phyloP scores from a whole-genome alignment of 2,329 filamentous ascomycete genomes.

The Colletotrichum liriopes region DNA sequence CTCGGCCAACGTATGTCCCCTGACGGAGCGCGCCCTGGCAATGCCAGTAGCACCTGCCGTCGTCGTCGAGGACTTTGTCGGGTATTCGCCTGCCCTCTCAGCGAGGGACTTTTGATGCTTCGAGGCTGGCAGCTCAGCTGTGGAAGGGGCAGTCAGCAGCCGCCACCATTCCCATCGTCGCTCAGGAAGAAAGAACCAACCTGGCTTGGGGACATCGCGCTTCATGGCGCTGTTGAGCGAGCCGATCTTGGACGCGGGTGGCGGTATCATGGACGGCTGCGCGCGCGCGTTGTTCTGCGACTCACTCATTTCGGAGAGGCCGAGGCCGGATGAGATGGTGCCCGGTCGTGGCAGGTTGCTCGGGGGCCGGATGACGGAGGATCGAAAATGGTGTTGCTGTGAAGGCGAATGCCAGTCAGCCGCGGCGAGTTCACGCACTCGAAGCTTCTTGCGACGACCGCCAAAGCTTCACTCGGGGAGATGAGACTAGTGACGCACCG shows the following conservation, averaged over 20 bases:
- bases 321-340: constrained; percentile 49
- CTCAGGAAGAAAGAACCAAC: constrained; percentile 51
- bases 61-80: constrained; percentile 56
- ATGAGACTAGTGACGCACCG: constrained; percentile 47
- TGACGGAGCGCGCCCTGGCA: constrained; percentile 26
- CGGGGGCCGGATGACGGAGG: constrained; percentile 45
- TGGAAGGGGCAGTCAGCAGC: constrained; percentile 35
- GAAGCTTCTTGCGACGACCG: not conserved
- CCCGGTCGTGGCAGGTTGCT: constrained; percentile 45
- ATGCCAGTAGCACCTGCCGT: constrained; percentile 54
- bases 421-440: no score
- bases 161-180: not conserved
- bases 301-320: constrained; percentile 70
- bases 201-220: constrained; percentile 64
- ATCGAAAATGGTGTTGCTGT: constrained; percentile 43
- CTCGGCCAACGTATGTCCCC: constrained; percentile 24
- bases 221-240: constrained; percentile 56
- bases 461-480: not conserved
- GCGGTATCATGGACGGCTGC: constrained; percentile 59
- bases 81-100: constrained; percentile 69
- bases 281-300: constrained; percentile 73
- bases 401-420: constrained; percentile 4
- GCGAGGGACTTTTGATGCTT: constrained; percentile 70
- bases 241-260: constrained; percentile 54
- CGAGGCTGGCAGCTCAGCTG: constrained; percentile 65